Evolutionary conservation across 306 rosid species (phyloP).

Genomic region (Benincasa hispida): DNA sequence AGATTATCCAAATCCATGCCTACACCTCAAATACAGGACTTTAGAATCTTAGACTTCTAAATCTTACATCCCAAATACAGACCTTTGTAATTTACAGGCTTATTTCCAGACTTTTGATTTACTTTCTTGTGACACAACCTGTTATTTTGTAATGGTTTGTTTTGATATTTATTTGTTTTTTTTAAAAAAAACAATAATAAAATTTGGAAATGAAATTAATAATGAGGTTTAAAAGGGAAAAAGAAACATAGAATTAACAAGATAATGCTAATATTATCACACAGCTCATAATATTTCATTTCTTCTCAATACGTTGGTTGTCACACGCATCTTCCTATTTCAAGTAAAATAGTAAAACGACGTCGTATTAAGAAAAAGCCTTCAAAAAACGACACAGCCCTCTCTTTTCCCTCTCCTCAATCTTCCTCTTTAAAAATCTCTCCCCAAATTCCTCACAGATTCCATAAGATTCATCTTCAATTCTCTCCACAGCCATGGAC

Average conservation of each 20-base stretch:
- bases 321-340: neutral
- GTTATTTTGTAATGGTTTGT: no score
- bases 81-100: no score
- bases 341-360: neutral
- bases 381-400: neutral
- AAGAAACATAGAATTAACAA: neutral
- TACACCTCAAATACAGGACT: no score
- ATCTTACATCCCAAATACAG: no score
- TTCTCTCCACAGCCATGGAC: constrained; percentile 27
- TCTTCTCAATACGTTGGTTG: neutral
- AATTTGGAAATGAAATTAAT: neutral
- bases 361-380: neutral
- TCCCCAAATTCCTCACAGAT: neutral
- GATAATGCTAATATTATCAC: neutral
- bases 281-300: neutral
- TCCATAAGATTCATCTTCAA: neutral
- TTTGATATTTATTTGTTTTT: no score
- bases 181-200: neutral
- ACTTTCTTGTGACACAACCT: no score
- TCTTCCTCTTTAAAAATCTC: neutral
- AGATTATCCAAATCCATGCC: no score
- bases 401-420: neutral
- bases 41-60: no score
- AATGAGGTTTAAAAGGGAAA: neutral
- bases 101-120: no score